phyloP scores from a whole-genome alignment of 1,284 basidiomycete genomes.

The Heterobasidion irregulare region DNA sequence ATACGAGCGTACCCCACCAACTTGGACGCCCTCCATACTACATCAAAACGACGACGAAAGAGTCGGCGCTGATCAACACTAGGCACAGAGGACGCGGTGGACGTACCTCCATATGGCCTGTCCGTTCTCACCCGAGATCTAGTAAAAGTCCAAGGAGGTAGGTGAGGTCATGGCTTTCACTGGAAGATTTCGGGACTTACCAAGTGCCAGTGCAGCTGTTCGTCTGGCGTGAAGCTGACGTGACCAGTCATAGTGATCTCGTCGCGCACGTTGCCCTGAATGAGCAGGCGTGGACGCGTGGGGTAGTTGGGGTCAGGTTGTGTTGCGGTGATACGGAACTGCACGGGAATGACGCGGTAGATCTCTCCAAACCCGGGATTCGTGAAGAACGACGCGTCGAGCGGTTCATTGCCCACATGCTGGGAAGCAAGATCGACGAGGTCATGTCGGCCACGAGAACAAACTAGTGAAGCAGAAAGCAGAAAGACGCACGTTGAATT shows the following conservation, averaged over 20 bases:
- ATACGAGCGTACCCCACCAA: slow-evolving; percentile 50
- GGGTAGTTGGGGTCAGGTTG: slow-evolving; percentile 40
- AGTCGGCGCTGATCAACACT: background rate
- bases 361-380: slow-evolving; percentile 41
- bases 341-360: slow-evolving; percentile 38
- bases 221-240: slow-evolving; percentile 48
- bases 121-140: slow-evolving; percentile 52
- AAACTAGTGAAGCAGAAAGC: background rate
- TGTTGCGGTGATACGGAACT: slow-evolving; percentile 32
- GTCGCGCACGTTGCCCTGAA: slow-evolving; percentile 38
- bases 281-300: slow-evolving; percentile 42
- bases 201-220: slow-evolving; percentile 54
- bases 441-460: background rate
- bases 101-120: slow-evolving; percentile 56
- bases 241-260: slow-evolving; percentile 39
- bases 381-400: slow-evolving; percentile 40
- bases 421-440: background rate
- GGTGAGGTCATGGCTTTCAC: background rate
- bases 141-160: background rate
- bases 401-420: slow-evolving; percentile 21
- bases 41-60: background rate
- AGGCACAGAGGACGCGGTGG: background rate
- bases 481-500: slow-evolving; percentile 28
- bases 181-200: slow-evolving; percentile 29
- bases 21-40: slow-evolving; percentile 56